These are phyloP conservation scores for Paspalum vaginatum DNA, from an alignment of 176 grass and related monocot species.

Conservation along the genomic window DNA sequence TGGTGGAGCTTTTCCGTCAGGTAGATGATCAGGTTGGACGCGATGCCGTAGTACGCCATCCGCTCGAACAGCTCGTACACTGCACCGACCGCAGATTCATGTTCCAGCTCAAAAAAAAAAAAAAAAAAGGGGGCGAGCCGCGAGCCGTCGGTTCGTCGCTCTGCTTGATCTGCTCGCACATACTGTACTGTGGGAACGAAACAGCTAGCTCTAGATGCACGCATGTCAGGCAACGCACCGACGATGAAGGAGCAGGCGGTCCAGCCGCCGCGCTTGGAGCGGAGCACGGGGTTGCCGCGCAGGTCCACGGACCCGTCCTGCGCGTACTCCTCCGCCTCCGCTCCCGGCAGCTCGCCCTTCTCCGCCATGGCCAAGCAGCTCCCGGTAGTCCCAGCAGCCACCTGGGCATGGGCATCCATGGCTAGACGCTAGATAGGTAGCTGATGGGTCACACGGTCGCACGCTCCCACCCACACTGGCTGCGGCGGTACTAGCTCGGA, in stretches of 20 bases:
- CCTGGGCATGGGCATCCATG: not conserved
- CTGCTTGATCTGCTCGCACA: too few relatives aligned
- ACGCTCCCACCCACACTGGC: too few relatives aligned
- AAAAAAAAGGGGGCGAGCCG: too few relatives aligned
- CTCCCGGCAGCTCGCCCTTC: not conserved
- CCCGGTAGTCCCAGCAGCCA: not conserved
- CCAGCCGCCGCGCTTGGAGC: slow-evolving; percentile 80
- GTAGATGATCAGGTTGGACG: slow-evolving; percentile 78
- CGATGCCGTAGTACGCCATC: slow-evolving; percentile 86
- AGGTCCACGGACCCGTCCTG: slow-evolving; percentile 87
- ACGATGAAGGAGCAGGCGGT: slow-evolving; percentile 84
- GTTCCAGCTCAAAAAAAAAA: too few relatives aligned
- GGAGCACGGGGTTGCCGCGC: slow-evolving; percentile 70
- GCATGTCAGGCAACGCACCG: too few relatives aligned
- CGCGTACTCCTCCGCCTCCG: slow-evolving; percentile 46
- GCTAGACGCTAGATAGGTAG: not conserved
- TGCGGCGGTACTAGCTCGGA: too few relatives aligned
- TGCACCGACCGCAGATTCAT: slow-evolving; percentile 6
- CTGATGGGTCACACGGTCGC: not conserved
- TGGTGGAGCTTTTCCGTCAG: slow-evolving; percentile 67
- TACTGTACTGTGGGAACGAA: too few relatives aligned
- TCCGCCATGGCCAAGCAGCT: slow-evolving; percentile 37
- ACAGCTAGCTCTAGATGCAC: too few relatives aligned
- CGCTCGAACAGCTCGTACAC: slow-evolving; percentile 96
- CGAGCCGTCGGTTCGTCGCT: too few relatives aligned